Conservation (phyloP, 2,329 filamentous ascomycete species). For the Pseudogymnoascus sp. region DNA sequence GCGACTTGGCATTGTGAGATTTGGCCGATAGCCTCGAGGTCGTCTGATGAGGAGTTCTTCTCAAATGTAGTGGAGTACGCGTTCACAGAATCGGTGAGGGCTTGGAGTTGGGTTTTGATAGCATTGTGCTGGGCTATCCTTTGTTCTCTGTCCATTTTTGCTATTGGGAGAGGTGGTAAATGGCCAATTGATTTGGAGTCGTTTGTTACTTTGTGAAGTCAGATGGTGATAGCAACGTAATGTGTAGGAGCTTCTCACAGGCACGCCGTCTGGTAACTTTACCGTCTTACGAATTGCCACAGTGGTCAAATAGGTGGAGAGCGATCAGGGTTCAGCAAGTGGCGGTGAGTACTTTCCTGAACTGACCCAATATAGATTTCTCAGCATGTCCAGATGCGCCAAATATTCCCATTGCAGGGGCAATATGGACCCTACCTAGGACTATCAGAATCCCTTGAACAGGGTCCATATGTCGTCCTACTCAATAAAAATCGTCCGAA, state of each 20-base stretch:
- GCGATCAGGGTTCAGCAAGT: background rate
- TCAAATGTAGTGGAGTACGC: constrained; percentile 7
- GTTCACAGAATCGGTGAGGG: background rate
- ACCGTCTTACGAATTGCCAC: background rate
- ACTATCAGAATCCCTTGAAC: background rate
- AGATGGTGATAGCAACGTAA: background rate
- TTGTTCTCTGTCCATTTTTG: constrained; percentile 7
- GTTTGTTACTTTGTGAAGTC: background rate
- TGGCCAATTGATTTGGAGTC: background rate
- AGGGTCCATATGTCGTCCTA: background rate
- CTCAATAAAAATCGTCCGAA: background rate
- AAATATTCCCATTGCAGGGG: background rate
- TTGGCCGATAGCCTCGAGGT: constrained; percentile 3
- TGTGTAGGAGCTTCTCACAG: background rate
- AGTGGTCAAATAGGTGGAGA: background rate
- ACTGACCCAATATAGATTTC: background rate
- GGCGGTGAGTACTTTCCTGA: background rate
- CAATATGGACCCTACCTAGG: background rate
- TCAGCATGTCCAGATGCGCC: background rate
- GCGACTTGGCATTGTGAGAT: background rate
- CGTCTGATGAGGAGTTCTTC: background rate
- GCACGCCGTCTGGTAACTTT: background rate
- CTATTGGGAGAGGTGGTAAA: background rate
- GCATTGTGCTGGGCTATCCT: constrained; percentile 3
- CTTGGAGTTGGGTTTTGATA: background rate